A percentile compares a stretch with the other conserved stretches of the same genome.
phyloP scores from a whole-genome alignment of 2,329 filamentous ascomycete species.

The Neonectria hederae region DNA sequence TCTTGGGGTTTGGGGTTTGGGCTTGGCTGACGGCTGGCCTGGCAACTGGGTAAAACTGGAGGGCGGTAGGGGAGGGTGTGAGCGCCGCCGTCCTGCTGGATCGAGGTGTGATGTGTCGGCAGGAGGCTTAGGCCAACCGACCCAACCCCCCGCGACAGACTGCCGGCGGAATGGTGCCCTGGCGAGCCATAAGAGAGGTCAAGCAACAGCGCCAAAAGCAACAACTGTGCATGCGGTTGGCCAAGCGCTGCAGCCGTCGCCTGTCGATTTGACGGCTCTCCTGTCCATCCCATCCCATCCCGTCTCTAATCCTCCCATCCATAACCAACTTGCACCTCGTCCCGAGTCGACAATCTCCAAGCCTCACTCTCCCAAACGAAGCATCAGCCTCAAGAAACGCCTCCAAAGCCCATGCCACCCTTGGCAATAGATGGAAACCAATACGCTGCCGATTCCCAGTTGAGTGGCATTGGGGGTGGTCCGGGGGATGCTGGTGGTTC shows the following conservation, averaged over 20 bases:
- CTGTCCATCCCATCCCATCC: constrained; percentile 11
- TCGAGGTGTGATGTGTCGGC: constrained; percentile 40
- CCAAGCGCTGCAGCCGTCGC: constrained; percentile 32
- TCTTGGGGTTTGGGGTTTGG: background rate
- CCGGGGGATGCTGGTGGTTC: constrained; percentile 31
- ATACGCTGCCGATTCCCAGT: constrained; percentile 26
- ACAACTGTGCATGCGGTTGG: constrained; percentile 23
- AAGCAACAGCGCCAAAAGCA: constrained; percentile 32
- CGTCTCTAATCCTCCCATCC: constrained; percentile 7
- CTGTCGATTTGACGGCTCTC: constrained; percentile 12
- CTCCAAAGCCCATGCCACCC: constrained; percentile 17
- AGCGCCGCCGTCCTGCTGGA: constrained; percentile 31
- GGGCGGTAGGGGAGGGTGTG: constrained; percentile 15
- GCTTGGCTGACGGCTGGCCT: background rate
- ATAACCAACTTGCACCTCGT: constrained; percentile 4
- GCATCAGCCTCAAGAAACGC: constrained; percentile 18
- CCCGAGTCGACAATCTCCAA: constrained; percentile 7
- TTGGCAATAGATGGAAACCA: constrained; percentile 17
- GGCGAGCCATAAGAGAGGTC: constrained; percentile 25
- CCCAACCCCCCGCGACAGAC: constrained; percentile 24
- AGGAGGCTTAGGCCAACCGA: constrained; percentile 22
- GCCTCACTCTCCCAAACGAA: constrained; percentile 13
- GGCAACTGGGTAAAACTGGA: background rate
- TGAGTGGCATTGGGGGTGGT: constrained; percentile 34
- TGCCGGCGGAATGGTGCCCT: constrained; percentile 28